Evolutionary conservation across 768 basidiomycete genomes (phyloP), one percentile per base, ranked within the genome.

Genomic region (Psilocybe subaeruginosa): DNA sequence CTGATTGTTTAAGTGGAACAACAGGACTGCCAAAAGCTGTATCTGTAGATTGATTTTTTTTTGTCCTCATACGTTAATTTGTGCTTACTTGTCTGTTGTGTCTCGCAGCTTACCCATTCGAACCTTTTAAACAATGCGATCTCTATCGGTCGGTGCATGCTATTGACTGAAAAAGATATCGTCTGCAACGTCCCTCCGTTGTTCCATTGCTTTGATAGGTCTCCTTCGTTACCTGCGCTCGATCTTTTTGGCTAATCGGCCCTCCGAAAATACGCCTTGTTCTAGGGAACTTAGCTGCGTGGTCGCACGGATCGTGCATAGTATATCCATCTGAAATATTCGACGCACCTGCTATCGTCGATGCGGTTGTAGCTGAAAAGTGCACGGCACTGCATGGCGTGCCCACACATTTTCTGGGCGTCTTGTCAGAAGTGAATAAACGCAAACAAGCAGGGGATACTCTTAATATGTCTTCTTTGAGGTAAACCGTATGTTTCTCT

Each of bases 201-300:
- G 1, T 95, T 93, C 71, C 92, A 95, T 71, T 94, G 92, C 70
- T 93, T 93, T 83, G 92, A 92, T 91, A 76, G 89, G 91, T 91
- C 79, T 47, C 30, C 59, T 30, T 19, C 48, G 39, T 17, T 33
- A 8, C 27, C 11, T 29, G 5, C 30, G 8, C 35, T 31, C 31
- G 14, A 23, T 17, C 17, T 5, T 41, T 39, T 33, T 30, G 29
- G 23, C 43, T 29, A 35, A 17, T 14, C 23, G 35, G 8, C 55
- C 31, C 31, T 64, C 68, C 61, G 30, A 56, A 59, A 67, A 72
- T 68, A 92, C 89, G 91, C 67, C 86, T 92, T 33, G 85, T 93
- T n/a, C 72, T 92, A 68, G 92, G 92, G 49, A 93, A 93, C 67
- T 78, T 93, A 27, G 89, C 91, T 0, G 83, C 88, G 0, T 94